Base-by-base conservation (phyloP, 345 rosid genomes). In the Atalantia buxifolia region DNA sequence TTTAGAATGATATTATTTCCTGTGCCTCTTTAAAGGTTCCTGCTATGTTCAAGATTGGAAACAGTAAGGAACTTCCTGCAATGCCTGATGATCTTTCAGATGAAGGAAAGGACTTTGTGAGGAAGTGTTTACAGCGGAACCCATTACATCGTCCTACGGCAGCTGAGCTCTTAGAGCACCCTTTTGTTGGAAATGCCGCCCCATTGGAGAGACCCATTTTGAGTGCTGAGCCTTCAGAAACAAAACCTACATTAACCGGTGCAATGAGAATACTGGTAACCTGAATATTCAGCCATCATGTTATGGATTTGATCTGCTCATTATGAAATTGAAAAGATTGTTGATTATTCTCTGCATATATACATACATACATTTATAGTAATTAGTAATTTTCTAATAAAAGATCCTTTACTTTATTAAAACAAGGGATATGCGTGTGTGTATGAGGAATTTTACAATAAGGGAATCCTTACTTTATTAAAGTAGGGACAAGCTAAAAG, bases 11-110 rank as follows among this genome's bases (percentile, higher is more conserved):
- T 7, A 66, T 60, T 73, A 2, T 14, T 75, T 60, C 71, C 4
- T 64, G 71, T 56, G 28, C 42, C 66, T 71, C 48, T 75, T 22
- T 66, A 50, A 77, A 90, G 93, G 93, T 88, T 79, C 89, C 93
- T 82, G 97, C 97, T 65, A 85, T 93, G 93, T 93, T 93, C 82
- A 93, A 93, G 87, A 93, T 93, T 71, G 97, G 97, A 76, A 93
- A 91, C 84, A 88, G 97, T 81, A 93, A 91, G 88, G 95, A 91
- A 81, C 95, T 93, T 78, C 97, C 97, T 31, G 84, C 86, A 45
- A 88, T 93, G 81, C 97, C 97, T 53, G 92, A 86, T 80, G 82
- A 82, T 84, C 91, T 93, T 78, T 91, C 97, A 25, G 92, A 88
- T 55, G 93, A 91, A 9, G 97, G 92, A 16, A 91, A 90, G 83